A percentile compares a stretch with the other conserved stretches of the same genome.
Evolutionary conservation across 192 early-diverging fungal species (phyloP).

Genomic region (Phycomyces blakesleeanus): DNA sequence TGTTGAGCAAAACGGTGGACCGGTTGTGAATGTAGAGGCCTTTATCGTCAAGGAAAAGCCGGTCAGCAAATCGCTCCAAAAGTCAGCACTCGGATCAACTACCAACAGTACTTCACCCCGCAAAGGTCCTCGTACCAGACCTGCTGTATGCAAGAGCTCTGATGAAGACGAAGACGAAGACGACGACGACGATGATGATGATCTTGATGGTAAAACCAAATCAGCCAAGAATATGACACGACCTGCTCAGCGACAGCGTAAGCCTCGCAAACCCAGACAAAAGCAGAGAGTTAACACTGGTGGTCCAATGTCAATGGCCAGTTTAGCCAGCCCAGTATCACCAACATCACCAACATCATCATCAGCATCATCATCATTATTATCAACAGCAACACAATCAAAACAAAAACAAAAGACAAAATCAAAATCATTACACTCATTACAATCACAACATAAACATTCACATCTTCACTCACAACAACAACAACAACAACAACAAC

Average conservation of each 20-base stretch:
- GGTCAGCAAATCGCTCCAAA: no score
- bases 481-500: no score
- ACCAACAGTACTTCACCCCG: neutral
- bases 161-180: neutral
- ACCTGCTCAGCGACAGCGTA: neutral
- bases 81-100: no score
- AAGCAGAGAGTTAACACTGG: neutral
- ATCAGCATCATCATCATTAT: no score
- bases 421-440: no score
- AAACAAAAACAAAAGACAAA: neutral
- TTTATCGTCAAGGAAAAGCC: slow-evolving; percentile 13
- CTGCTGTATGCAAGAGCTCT: slow-evolving; percentile 4
- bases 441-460: no score
- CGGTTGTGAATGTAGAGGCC: slow-evolving; percentile 14
- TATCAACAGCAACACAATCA: no score
- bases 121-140: slow-evolving; percentile 22
- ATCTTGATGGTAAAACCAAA: neutral
- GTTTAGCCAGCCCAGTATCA: no score
- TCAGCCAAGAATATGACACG: neutral
- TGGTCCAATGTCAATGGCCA: slow-evolving; percentile 23
- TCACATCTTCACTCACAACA: no score
- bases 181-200: slow-evolving; percentile 4
- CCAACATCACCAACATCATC: no score
- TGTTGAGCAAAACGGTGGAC: slow-evolving; percentile 31
- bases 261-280: neutral